Base-by-base conservation (phyloP, 768 basidiomycete genomes). In the Podaxis carcinomalis region DNA sequence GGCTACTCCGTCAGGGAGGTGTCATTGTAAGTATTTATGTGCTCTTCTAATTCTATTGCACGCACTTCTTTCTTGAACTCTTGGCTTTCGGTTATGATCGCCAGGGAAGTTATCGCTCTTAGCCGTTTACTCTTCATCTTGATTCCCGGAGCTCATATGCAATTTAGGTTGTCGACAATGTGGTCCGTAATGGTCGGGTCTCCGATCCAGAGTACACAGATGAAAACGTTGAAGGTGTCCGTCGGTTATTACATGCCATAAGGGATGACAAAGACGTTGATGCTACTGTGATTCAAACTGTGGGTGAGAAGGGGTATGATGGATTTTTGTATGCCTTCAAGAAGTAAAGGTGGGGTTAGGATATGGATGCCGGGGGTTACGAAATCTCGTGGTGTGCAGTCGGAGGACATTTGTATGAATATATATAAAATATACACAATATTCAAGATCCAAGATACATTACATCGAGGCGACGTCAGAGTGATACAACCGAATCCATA, bases 101-200 rank as follows among this genome's bases (percentile, higher is more conserved):
- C 39, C 39, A 13, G 5, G 16, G 39, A n/a, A 40, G 39, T 40
- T 40, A 40, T 40, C 40, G 40, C 14, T 5, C 14, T 0, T 42
- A 42, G 13, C 14, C 13, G 1, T 42, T 42, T 42, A n/a, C n/a
- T 44, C 42, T 44, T 6, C 42, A 3, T 44, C 4, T 9, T 32
- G 32, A 32, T 32, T 32, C 32, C 32, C 32, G 32, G 32, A 42
- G n/a, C 40, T 19, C 13, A 14, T 42, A 32, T 32, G 28, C 47
- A 16, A 16, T 62, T 2, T 59, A 84, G 82, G 81, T 85, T 59
- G 81, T 86, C 9, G 86, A 87, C 69, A 88, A 88, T 65, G 82
- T 85, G 36, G 84, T 84, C 4, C 77, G 82, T 4, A 66, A 75
- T 28, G 84, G 80, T 6, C 70, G 66, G 4, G 81, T 84, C 0